phyloP scores from a whole-genome alignment of 176 grass and related monocot species.

The Pontederia paniculata region DNA sequence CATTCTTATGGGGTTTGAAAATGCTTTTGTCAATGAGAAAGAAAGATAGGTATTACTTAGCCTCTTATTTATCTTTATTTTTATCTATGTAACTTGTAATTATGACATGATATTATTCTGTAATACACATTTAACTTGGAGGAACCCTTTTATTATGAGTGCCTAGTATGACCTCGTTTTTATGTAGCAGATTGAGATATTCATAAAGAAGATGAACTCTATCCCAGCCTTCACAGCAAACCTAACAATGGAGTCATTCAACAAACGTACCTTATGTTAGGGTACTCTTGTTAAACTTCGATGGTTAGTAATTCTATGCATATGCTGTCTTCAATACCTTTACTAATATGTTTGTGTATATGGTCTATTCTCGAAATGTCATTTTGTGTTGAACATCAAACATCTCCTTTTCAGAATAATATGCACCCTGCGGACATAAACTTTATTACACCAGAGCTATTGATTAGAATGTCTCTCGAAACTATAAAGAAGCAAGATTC shows the following conservation, averaged over 20 bases:
- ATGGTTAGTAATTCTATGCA: neutral
- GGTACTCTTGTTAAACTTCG: neutral
- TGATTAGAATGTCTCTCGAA: too few relatives aligned
- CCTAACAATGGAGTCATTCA: conserved; percentile 88
- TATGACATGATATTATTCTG: too few relatives aligned
- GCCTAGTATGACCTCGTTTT: neutral
- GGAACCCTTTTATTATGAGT: neutral
- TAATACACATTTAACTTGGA: too few relatives aligned
- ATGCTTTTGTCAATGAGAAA: too few relatives aligned
- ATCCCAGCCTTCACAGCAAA: conserved; percentile 90
- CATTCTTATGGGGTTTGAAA: too few relatives aligned
- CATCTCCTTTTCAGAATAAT: neutral
- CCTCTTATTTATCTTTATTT: too few relatives aligned
- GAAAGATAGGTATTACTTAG: too few relatives aligned
- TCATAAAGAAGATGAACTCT: conserved; percentile 82
- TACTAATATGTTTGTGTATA: neutral
- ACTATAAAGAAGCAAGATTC: too few relatives aligned
- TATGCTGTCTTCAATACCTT: neutral
- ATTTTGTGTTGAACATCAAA: neutral
- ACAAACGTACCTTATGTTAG: conserved; percentile 77
- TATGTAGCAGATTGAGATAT: conserved; percentile 76
- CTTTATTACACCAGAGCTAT: too few relatives aligned
- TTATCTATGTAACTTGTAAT: too few relatives aligned
- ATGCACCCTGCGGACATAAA: too few relatives aligned
- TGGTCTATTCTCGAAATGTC: neutral